phyloP scores from a whole-genome alignment of 768 basidiomycete genomes.

The Tulasnella sp. region DNA sequence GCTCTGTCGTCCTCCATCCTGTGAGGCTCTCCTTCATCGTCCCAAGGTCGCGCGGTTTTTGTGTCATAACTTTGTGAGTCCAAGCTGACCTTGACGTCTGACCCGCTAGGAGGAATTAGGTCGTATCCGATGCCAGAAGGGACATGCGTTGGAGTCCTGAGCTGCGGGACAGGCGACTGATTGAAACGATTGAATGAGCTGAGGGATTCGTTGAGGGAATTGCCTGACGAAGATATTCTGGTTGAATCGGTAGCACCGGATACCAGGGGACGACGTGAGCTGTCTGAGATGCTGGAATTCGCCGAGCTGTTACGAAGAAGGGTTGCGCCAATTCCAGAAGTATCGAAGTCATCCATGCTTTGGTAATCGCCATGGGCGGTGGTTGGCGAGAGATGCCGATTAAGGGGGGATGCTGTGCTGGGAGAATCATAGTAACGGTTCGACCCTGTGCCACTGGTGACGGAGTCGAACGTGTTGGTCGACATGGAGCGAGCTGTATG shows the following conservation, averaged over 20 bases:
- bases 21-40: background rate
- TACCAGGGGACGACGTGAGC: background rate
- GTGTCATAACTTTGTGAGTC: background rate
- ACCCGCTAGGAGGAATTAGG: background rate
- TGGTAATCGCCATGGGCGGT: background rate
- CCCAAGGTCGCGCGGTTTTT: background rate
- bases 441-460: background rate
- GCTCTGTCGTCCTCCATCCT: background rate
- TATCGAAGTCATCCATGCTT: background rate
- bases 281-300: conserved; percentile 1
- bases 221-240: background rate
- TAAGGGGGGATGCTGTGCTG: background rate
- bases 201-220: background rate
- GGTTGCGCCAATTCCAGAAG: background rate
- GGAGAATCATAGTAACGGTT: background rate
- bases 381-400: background rate
- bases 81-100: conserved; percentile 8
- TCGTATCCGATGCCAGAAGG: background rate
- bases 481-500: conserved; percentile 4
- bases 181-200: background rate
- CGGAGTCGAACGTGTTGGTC: background rate
- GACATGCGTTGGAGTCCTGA: background rate
- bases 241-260: background rate
- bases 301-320: background rate
- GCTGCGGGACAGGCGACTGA: background rate